These are phyloP conservation scores for Rhizopogon salebrosus DNA, from an alignment of 768 basidiomycete species.

Conservation along the genomic window DNA sequence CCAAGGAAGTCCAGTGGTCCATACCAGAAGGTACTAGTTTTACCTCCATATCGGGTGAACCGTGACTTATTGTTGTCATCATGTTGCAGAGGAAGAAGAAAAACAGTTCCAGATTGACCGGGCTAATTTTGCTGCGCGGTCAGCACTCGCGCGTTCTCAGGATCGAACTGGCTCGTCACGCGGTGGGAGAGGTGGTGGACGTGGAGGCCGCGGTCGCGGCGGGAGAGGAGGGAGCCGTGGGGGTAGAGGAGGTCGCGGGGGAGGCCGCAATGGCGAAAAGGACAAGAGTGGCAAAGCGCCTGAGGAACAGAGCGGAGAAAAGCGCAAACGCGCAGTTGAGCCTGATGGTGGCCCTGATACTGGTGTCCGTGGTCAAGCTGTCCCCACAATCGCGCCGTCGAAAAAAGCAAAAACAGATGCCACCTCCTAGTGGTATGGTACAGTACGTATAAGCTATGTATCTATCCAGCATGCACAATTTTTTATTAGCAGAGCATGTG, in stretches of 20 bases:
- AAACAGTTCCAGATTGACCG: conserved; percentile 71
- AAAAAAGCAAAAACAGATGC: conserved; percentile 42
- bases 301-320: conserved; percentile 56
- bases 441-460: not conserved
- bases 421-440: conserved; percentile 7
- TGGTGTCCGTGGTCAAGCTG: conserved; percentile 57
- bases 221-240: conserved; percentile 32
- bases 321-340: conserved; percentile 72
- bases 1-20: conserved; percentile 61
- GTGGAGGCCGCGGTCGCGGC: conserved; percentile 29
- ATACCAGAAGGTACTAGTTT: conserved; percentile 48
- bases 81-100: conserved; percentile 60
- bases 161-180: conserved; percentile 31
- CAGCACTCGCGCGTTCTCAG: conserved; percentile 34
- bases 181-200: conserved; percentile 42
- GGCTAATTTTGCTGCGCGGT: conserved; percentile 61
- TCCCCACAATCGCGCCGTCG: conserved; percentile 38
- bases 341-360: conserved; percentile 73
- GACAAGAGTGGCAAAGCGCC: conserved; percentile 17
- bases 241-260: conserved; percentile 23
- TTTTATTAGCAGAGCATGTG: no score
- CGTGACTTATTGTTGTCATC: conserved; percentile 2
- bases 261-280: conserved; percentile 10
- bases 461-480: not conserved
- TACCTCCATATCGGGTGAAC: not conserved